These are phyloP conservation scores for Annulohypoxylon nitens DNA, from an alignment of 495 filamentous ascomycete genomes.

Conservation along the genomic window DNA sequence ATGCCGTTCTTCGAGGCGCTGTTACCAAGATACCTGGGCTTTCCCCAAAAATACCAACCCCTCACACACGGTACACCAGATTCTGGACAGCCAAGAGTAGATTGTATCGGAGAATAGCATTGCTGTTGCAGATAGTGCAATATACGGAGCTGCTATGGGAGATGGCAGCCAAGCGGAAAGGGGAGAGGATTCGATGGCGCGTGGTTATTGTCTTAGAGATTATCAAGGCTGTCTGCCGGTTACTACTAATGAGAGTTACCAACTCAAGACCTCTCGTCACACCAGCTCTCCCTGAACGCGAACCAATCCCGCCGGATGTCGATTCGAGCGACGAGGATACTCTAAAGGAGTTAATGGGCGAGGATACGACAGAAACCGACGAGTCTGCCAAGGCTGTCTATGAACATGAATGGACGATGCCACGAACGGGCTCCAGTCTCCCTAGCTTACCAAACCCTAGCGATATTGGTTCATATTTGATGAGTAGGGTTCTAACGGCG, in stretches of 20 bases:
- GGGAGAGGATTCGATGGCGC: slow-evolving; percentile 88
- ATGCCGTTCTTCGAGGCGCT: slow-evolving; percentile 83
- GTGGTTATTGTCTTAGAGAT: slow-evolving; percentile 88
- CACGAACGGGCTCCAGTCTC: slow-evolving; percentile 85
- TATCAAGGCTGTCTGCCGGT: slow-evolving; percentile 86
- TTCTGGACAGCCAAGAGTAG: slow-evolving; percentile 85
- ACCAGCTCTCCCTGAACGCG: slow-evolving; percentile 88
- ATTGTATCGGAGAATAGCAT: slow-evolving; percentile 80
- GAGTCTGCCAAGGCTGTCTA: slow-evolving; percentile 43
- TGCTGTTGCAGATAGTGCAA: slow-evolving; percentile 86
- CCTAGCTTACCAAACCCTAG: slow-evolving; percentile 82
- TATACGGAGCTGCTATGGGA: slow-evolving; percentile 93
- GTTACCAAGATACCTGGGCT: slow-evolving; percentile 59
- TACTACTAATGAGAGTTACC: slow-evolving; percentile 86
- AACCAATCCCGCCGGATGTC: slow-evolving; percentile 71
- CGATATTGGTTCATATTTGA: slow-evolving; percentile 86
- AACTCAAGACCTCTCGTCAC: slow-evolving; percentile 85
- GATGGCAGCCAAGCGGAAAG: slow-evolving; percentile 82
- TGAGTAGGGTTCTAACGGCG: slow-evolving; percentile 90
- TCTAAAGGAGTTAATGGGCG: slow-evolving; percentile 51
- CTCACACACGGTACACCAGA: slow-evolving; percentile 89
- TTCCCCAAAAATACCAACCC: slow-evolving; percentile 67
- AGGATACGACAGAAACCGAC: slow-evolving; percentile 40
- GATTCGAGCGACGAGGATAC: slow-evolving; percentile 59
- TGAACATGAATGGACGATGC: slow-evolving; percentile 88